Evolutionary conservation across 1,284 basidiomycete genomes (phyloP).

Genomic region (Ganoderma lingzhi): DNA sequence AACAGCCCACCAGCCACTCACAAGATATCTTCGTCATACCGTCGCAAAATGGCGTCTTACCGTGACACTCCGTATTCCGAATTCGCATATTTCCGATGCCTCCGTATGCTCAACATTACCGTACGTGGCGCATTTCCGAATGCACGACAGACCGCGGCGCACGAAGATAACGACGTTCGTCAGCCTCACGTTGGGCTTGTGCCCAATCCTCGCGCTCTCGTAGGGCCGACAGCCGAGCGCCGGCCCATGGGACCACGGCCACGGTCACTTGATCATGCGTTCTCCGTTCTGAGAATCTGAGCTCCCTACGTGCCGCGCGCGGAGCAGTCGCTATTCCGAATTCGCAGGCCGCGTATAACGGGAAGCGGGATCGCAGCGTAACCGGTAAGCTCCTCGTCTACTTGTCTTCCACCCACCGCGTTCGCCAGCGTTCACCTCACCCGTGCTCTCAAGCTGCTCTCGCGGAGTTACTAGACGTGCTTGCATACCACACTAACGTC

Average conservation of each 20-base stretch:
- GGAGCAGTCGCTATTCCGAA: slow-evolving; percentile 12
- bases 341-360: slow-evolving; percentile 18
- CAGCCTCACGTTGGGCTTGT: not conserved
- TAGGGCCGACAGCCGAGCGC: slow-evolving; percentile 23
- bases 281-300: not conserved
- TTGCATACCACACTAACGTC: not conserved
- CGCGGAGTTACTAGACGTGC: not conserved
- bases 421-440: not conserved
- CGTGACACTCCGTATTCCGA: not conserved
- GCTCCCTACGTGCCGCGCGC: not conserved
- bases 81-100: not conserved
- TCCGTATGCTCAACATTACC: not conserved
- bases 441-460: not conserved
- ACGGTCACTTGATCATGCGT: slow-evolving; percentile 30
- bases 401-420: not conserved
- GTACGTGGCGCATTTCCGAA: not conserved
- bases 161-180: not conserved
- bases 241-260: slow-evolving; percentile 19
- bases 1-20: not conserved
- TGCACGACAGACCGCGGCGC: not conserved
- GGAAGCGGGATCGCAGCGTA: not conserved
- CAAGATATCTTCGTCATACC: not conserved
- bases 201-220: slow-evolving; percentile 20
- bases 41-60: not conserved
- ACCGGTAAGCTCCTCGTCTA: not conserved